Evolutionary conservation across 2,329 filamentous ascomycete species (phyloP).

Genomic region (Epichloe festucae): DNA sequence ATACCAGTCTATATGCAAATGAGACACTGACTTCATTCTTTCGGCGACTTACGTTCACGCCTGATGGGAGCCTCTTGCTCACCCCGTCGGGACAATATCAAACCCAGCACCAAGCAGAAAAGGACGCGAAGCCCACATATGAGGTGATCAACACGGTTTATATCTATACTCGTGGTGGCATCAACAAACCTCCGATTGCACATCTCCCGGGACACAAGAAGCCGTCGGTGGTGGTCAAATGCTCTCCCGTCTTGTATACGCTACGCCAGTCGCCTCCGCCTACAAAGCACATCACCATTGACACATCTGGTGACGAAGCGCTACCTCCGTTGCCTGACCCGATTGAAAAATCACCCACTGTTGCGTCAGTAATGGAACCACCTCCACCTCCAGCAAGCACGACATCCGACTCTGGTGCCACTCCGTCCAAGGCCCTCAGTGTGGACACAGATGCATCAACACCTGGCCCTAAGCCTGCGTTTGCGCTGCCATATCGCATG

Average conservation of each 20-base stretch:
- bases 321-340: slow-evolving; percentile 79
- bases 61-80: slow-evolving; percentile 84
- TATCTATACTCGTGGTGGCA: slow-evolving; percentile 89
- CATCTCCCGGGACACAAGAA: slow-evolving; percentile 97
- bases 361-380: slow-evolving; percentile 64
- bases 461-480: slow-evolving; percentile 55
- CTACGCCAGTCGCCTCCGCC: slow-evolving; percentile 53
- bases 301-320: slow-evolving; percentile 77
- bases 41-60: slow-evolving; percentile 81
- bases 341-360: slow-evolving; percentile 46
- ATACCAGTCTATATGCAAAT: slow-evolving; percentile 86
- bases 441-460: slow-evolving; percentile 34
- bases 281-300: slow-evolving; percentile 85
- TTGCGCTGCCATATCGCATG: slow-evolving; percentile 82
- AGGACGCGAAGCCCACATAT: slow-evolving; percentile 60
- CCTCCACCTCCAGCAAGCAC: slow-evolving; percentile 51
- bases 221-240: slow-evolving; percentile 88
- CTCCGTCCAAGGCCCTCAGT: slow-evolving; percentile 36
- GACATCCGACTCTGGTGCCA: slow-evolving; percentile 33
- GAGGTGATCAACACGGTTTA: slow-evolving; percentile 96
- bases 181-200: slow-evolving; percentile 91
- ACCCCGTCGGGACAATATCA: slow-evolving; percentile 95
- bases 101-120: slow-evolving; percentile 52
- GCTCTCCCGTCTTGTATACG: slow-evolving; percentile 81
- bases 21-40: slow-evolving; percentile 98